These are phyloP conservation scores for Acanthamoeba culbertsoni DNA, from an alignment of 208 protist genomes.

Conservation along the genomic window DNA sequence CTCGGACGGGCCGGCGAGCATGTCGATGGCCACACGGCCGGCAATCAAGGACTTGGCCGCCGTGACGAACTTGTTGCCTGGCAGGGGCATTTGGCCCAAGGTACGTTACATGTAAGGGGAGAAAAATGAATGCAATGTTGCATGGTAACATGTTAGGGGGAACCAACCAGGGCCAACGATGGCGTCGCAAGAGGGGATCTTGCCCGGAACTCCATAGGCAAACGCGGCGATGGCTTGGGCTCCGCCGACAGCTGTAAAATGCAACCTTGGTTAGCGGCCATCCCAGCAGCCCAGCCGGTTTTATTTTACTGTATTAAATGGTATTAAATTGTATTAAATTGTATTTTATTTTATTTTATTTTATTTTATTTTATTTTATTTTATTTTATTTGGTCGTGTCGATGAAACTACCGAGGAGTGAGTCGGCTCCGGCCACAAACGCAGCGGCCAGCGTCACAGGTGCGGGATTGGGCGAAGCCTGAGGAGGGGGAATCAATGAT, in stretches of 20 bases:
- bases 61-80: conserved; percentile 85
- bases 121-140: background rate
- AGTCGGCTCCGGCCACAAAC: conserved; percentile 77
- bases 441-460: conserved; percentile 74
- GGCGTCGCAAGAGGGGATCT: conserved; percentile 77
- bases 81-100: background rate
- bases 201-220: conserved; percentile 78
- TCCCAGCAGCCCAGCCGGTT: too few relatives aligned
- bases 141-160: background rate
- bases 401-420: conserved; percentile 47
- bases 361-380: too few relatives aligned
- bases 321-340: too few relatives aligned
- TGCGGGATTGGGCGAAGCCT: conserved; percentile 75
- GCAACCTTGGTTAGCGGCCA: too few relatives aligned
- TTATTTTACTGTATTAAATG: too few relatives aligned
- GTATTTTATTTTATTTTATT: too few relatives aligned
- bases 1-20: conserved; percentile 85
- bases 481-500: conserved; percentile 19
- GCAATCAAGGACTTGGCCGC: conserved; percentile 85
- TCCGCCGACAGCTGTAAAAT: conserved; percentile 74
- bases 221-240: conserved; percentile 84
- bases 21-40: conserved; percentile 84
- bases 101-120: background rate
- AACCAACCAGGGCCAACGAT: conserved; percentile 77
- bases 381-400: too few relatives aligned